Conservation (phyloP, 2,329 filamentous ascomycete species). For the Ophiostoma sp. region DNA sequence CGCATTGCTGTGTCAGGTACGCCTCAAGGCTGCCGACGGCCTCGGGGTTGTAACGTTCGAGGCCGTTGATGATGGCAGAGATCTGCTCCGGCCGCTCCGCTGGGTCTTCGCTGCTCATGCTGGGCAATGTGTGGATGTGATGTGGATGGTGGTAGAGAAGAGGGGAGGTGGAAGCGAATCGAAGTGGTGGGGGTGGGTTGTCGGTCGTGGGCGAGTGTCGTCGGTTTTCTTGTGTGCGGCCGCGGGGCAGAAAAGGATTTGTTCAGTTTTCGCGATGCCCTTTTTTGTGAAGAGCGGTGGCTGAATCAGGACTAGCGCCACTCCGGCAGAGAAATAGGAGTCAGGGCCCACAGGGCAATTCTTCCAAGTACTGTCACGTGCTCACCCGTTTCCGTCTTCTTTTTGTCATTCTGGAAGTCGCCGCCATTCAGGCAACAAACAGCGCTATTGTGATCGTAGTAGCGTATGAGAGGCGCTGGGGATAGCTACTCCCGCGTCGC, state of each 20-base stretch:
- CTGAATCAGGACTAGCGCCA: conserved; percentile 24
- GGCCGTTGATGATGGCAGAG: conserved; percentile 89
- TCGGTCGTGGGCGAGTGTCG: background rate
- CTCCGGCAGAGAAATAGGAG: background rate
- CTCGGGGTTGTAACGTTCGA: conserved; percentile 98
- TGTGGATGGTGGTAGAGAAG: conserved; percentile 7
- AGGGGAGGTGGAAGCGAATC: conserved; percentile 30
- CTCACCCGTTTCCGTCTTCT: background rate
- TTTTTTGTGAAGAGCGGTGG: conserved; percentile 29
- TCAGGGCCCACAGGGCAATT: conserved; percentile 20
- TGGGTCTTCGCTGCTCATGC: conserved; percentile 77
- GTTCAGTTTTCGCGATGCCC: conserved; percentile 25
- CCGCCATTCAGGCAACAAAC: conserved; percentile 8
- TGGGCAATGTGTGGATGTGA: conserved; percentile 37
- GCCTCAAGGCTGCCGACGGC: conserved; percentile 90
- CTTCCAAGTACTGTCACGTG: conserved; percentile 11
- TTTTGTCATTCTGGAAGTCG: background rate
- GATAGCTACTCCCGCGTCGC: background rate
- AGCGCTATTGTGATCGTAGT: background rate
- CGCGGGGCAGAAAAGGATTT: conserved; percentile 25
- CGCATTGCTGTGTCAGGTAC: conserved; percentile 93
- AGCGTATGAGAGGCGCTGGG: background rate
- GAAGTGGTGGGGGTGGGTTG: conserved; percentile 24
- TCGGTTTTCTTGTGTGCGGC: conserved; percentile 16
- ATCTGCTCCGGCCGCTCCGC: conserved; percentile 91